phyloP scores from a whole-genome alignment of 345 rosid genomes.

The Lepidium sativum region DNA sequence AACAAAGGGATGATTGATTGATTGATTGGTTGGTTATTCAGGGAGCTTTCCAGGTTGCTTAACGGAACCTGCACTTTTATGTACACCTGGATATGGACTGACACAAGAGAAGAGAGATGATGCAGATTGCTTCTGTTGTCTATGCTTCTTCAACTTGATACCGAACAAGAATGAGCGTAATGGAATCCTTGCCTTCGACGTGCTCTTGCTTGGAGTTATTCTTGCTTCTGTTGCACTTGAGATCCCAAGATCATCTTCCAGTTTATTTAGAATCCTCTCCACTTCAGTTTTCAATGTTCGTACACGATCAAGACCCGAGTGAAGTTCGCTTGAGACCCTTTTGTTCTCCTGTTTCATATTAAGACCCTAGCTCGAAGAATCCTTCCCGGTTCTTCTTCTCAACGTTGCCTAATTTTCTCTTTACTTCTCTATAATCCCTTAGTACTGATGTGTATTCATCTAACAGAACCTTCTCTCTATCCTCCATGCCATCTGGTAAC shows the following conservation, averaged over 20 bases:
- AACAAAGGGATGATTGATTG: neutral
- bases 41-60: conserved; percentile 13
- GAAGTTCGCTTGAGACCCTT: conserved; percentile 53
- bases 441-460: conserved; percentile 53
- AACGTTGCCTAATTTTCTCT: conserved; percentile 50
- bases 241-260: conserved; percentile 51
- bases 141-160: conserved; percentile 58
- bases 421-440: conserved; percentile 53
- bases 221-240: conserved; percentile 25
- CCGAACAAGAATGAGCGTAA: conserved; percentile 88
- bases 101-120: conserved; percentile 48
- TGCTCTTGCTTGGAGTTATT: conserved; percentile 13
- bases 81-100: conserved; percentile 46
- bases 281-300: conserved; percentile 37
- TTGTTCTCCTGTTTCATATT: conserved; percentile 88
- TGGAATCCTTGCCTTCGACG: conserved; percentile 46
- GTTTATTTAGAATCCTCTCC: conserved; percentile 35
- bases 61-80: conserved; percentile 33
- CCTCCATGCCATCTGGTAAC: conserved; percentile 50
- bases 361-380: conserved; percentile 52
- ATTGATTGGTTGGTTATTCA: conserved; percentile 1
- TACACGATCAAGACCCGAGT: conserved; percentile 50
- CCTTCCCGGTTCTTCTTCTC: conserved; percentile 74
- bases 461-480: conserved; percentile 51
- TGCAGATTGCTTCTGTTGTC: conserved; percentile 35